Conservation (phyloP, 2,329 filamentous ascomycete genomes). For the Claviceps sp. region DNA sequence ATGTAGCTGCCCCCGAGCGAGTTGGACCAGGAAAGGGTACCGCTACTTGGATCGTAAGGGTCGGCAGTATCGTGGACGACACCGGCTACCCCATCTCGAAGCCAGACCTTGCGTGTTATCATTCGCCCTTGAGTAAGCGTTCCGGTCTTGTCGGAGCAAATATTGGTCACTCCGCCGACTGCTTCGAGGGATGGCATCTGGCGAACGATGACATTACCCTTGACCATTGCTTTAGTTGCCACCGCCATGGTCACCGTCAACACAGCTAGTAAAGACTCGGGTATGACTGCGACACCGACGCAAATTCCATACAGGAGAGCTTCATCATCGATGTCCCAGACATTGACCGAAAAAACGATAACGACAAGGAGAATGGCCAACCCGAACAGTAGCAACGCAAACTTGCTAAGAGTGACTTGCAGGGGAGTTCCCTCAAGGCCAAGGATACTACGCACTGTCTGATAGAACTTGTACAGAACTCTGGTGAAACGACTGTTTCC, state of each 20-base stretch:
- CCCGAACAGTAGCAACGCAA: slow-evolving; percentile 68
- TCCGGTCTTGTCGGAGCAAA: slow-evolving; percentile 59
- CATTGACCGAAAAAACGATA: slow-evolving; percentile 47
- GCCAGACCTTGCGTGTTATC: slow-evolving; percentile 50
- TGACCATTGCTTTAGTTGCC: slow-evolving; percentile 50
- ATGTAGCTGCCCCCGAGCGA: slow-evolving; percentile 26
- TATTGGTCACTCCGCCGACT: slow-evolving; percentile 55
- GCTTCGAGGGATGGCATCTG: slow-evolving; percentile 53
- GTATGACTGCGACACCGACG: slow-evolving; percentile 50
- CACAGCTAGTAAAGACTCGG: slow-evolving; percentile 54
- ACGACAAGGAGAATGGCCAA: slow-evolving; percentile 50
- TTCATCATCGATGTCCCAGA: slow-evolving; percentile 39
- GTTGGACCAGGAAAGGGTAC: slow-evolving; percentile 32
- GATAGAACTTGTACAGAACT: slow-evolving; percentile 28
- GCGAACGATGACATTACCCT: slow-evolving; percentile 50
- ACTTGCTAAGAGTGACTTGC: slow-evolving; percentile 72
- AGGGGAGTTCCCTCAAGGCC: slow-evolving; percentile 67
- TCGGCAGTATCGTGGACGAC: slow-evolving; percentile 41
- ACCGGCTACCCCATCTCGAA: slow-evolving; percentile 39
- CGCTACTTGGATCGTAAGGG: slow-evolving; percentile 48
- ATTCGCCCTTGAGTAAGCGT: slow-evolving; percentile 54
- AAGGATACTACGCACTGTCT: slow-evolving; percentile 39
- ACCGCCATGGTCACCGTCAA: slow-evolving; percentile 59
- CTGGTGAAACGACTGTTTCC: slow-evolving; percentile 29
- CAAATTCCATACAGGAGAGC: slow-evolving; percentile 49